Base-by-base conservation (phyloP, 176 grass and related monocot species). In the Juncus inflexus region DNA sequence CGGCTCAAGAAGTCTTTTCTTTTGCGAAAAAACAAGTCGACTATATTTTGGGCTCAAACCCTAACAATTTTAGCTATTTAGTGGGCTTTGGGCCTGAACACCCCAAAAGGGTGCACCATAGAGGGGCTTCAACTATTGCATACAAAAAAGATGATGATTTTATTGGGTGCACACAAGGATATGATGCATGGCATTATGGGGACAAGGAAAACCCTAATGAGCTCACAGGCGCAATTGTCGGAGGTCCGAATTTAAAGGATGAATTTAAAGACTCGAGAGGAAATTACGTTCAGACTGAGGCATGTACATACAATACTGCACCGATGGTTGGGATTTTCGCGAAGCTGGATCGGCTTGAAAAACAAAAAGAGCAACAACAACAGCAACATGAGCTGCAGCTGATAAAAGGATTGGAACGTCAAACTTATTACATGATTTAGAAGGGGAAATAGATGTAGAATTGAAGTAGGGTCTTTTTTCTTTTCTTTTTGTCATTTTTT, bases 81-180 rank as follows among this genome's bases (percentile, higher is more conserved):
- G 94, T 92, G 2, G 94, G 94, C 0, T 92, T 92, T 57, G 76
- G 94, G 16, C 52, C 13, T 0, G 11, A 28, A 60, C 86, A 69
- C 76, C 85, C 94, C 12, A 74, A 62, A 60, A 75, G 73, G 35
- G 77, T 99, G 69, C 94, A 92, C 85, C 88, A 92, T 76, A 67
- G 94, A 12, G 85, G 87, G 35, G 94, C 94, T 47, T 99, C 94
- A 3, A 92, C 67, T 40, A 75, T 82, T 42, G 76, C 75, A 9
- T 76, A 82, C 36, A 15, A 72, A 3, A 51, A 75, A 16, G 78
- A 90, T 52, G 79, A 81, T 14, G 77, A 56, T 6, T 99, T 92
- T 79, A 92, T 92, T 68, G 88, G 94, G 2, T 99, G 94, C 70
- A 60, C 79, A 8, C 89, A 99, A 49, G 88, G 88, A n/a, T 99